These are phyloP conservation scores for Starmera quercuum DNA, from an alignment of 805 yeast species.

Conservation along the genomic window DNA sequence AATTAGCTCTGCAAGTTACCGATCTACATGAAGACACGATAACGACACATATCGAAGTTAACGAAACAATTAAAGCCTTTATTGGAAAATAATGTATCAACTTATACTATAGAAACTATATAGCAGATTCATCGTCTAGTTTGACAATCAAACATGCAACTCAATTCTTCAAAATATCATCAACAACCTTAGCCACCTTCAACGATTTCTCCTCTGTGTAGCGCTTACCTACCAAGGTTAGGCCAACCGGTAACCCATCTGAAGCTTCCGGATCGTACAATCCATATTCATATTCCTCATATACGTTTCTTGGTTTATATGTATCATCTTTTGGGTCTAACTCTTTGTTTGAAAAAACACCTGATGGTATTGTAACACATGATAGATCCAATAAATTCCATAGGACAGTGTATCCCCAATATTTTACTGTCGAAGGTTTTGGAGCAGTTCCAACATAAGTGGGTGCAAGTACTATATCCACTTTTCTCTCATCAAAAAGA, in stretches of 20 bases:
- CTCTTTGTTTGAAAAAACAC: slow-evolving; percentile 39
- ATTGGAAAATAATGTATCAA: too few relatives aligned
- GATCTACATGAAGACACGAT: too few relatives aligned
- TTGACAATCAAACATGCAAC: not conserved
- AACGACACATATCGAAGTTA: too few relatives aligned
- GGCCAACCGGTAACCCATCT: slow-evolving; percentile 47
- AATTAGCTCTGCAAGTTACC: too few relatives aligned
- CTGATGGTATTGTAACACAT: slow-evolving; percentile 55
- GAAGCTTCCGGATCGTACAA: slow-evolving; percentile 33
- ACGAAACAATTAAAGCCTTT: too few relatives aligned
- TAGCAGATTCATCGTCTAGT: too few relatives aligned
- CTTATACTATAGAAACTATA: too few relatives aligned
- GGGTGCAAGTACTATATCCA: slow-evolving; percentile 60
- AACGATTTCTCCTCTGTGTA: slow-evolving; percentile 42
- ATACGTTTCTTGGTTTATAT: slow-evolving; percentile 13
- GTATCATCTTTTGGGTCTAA: slow-evolving; percentile 38
- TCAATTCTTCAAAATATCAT: slow-evolving; percentile 12
- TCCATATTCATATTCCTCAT: slow-evolving; percentile 26
- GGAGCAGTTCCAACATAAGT: slow-evolving; percentile 61
- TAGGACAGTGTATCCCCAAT: slow-evolving; percentile 73
- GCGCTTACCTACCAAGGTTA: slow-evolving; percentile 43
- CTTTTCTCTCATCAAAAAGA: slow-evolving; percentile 38
- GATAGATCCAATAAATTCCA: slow-evolving; percentile 72
- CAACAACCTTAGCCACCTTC: slow-evolving; percentile 34
- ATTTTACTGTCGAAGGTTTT: slow-evolving; percentile 46